A percentile compares a stretch with the other conserved stretches of the same genome.
Conservation (phyloP, 768 basidiomycete genomes). For the Tylopilus rubrobrunneus region DNA sequence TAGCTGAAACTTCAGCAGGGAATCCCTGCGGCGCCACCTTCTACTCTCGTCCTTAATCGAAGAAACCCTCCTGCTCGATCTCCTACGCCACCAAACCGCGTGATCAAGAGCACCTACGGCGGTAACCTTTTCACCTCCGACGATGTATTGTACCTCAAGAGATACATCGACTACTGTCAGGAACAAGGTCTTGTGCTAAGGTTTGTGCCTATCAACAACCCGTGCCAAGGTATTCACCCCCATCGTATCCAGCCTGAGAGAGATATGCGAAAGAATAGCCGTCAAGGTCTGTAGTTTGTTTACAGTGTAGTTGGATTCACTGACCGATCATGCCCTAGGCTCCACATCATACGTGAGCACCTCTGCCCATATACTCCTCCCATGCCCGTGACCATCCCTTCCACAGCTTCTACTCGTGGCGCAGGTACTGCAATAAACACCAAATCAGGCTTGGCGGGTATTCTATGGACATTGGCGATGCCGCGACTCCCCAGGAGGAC, state of each 20-base stretch:
- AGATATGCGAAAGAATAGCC: constrained; percentile 85
- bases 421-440: constrained; percentile 89
- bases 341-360: constrained; percentile 79
- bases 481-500: constrained; percentile 41
- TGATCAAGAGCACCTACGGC: constrained; percentile 87
- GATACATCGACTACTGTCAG: constrained; percentile 88
- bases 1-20: constrained; percentile 34
- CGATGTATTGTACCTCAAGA: constrained; percentile 78
- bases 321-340: constrained; percentile 43
- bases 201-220: constrained; percentile 32
- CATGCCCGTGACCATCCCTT: neutral
- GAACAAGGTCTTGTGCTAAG: constrained; percentile 82
- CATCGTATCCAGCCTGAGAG: constrained; percentile 43
- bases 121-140: constrained; percentile 85
- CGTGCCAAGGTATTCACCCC: constrained; percentile 26
- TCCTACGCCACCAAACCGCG: constrained; percentile 77
- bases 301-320: neutral
- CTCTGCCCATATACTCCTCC: neutral
- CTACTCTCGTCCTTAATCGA: constrained; percentile 63
- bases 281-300: constrained; percentile 52
- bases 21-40: constrained; percentile 61
- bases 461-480: constrained; percentile 63
- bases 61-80: constrained; percentile 69
- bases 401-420: constrained; percentile 82
- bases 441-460: constrained; percentile 88